Evolutionary conservation across 176 grass and related monocot species (phyloP), one percentile per base, ranked within the genome.

Genomic region (Dendrocalamus sinicus): DNA sequence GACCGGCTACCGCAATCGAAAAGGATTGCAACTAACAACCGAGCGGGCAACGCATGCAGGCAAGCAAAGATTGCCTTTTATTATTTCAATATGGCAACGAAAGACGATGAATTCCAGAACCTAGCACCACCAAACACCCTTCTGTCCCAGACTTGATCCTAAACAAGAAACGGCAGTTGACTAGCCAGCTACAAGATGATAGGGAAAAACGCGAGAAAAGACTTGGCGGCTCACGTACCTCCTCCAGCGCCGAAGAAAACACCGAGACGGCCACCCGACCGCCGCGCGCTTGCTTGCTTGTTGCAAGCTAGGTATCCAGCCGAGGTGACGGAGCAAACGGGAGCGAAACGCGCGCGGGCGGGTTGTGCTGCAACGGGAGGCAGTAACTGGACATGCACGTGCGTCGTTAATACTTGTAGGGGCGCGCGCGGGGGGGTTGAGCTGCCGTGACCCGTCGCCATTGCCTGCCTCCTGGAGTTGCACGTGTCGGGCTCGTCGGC

Each of bases 401-500:
- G 15, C 39, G 14, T 30, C 16, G 50, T 40, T 14, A 37, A 14
- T 45, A 70, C 51, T 67, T 43, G 1, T 61, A 82, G 11, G 26
- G 7, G 43, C 7, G 6, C 7, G 40, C 7, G 40, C 1, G 28
- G 28, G 28, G 28, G 28, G 28, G 28, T 9, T 12, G 16, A 19
- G 78, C 12, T 47, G 64, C 22, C 57, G 1, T 58, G 37, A 39
- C 37, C 37, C 37, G 37, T 39, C 20, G 76, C 52, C 52, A 43
- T 20, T 17, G 22, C 8, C 8, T 45, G 81, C 60, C 82, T 40
- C 71, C 69, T 70, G 77, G 13, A 40, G 76, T 81, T 89, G 88
- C 83, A 81, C 47, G 70, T 32, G 72, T 82, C 83, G 79, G 83
- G 84, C 84, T 44, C 89, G 84, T 90, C 79, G 84, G 88, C 88